phyloP scores from a whole-genome alignment of 805 yeast species.

The Saccharomycopsis babjevae region DNA sequence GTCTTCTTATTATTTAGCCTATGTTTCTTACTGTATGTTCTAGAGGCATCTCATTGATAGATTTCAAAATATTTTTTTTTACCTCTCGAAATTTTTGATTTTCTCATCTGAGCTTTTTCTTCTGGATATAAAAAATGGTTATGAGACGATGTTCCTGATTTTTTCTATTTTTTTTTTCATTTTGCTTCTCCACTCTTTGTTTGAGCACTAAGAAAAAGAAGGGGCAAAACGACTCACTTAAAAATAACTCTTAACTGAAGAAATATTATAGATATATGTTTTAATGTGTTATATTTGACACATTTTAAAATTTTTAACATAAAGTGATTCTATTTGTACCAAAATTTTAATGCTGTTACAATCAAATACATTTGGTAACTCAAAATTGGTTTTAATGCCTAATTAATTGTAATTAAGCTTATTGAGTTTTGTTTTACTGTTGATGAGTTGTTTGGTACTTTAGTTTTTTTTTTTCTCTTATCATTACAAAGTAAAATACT shows the following conservation, averaged over 20 bases:
- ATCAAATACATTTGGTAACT: too few species aligned
- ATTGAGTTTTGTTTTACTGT: background rate
- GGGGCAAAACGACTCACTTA: background rate
- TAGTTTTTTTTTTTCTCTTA: background rate
- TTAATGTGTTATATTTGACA: background rate
- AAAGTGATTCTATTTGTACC: too few species aligned
- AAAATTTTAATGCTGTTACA: too few species aligned
- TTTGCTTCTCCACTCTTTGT: background rate
- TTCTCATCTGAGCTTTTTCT: background rate
- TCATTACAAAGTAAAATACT: background rate
- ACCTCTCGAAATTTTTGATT: background rate
- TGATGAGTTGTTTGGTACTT: background rate
- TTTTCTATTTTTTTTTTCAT: background rate
- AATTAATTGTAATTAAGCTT: background rate
- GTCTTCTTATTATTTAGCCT: background rate
- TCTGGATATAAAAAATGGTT: background rate
- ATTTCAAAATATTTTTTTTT: background rate
- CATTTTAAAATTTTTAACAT: background rate
- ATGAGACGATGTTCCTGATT: background rate
- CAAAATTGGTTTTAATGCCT: too few species aligned
- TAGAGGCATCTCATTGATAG: background rate
- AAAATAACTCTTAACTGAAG: too few species aligned
- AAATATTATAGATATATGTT: background rate
- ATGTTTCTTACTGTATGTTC: background rate
- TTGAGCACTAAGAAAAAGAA: background rate